Evolutionary conservation across 1,284 basidiomycete genomes (phyloP), one percentile per base, ranked within the genome.

Genomic region (Irpex sp.): DNA sequence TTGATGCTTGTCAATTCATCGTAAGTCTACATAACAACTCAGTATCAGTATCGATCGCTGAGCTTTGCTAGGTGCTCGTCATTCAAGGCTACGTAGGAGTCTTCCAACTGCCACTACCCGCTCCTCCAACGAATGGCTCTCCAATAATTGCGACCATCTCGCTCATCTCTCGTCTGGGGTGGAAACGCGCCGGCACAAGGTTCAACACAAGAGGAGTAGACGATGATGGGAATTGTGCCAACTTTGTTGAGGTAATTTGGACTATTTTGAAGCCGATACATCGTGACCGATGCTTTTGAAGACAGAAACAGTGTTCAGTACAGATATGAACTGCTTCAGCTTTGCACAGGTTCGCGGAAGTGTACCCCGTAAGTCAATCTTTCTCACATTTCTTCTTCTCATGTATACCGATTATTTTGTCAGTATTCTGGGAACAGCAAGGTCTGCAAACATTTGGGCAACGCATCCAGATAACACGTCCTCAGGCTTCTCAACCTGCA

Each of bases 351-450:
- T 96, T 48, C 87, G 96, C 64, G 96, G 97, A 62, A 95, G 92
- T 66, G 93, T 98, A 51, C 95, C 95, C 61, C 80, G 93, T 94
- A 78, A 73, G 90, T 82, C 28, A 28, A 28, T 28, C 3, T 28
- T 28, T 28, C 28, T 28, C 28, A 5, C 28, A 28, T 28, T 28
- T 28, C 28, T 28, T 28, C 28, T 28, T 28, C 28, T 28, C 28
- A 28, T 28, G 28, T 28, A 28, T 57, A 60, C 57, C 58, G 45
- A 47, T 16, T 61, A 37, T 54, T 33, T 12, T 16, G 19, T 42
- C 70, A 93, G 90, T 98, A 62, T 99, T 98, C 72, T 99, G 96
- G 96, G 95, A 98, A 73, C 96, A 99, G 72, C 94, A 96, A 74
- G 94, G 93, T 28, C 73, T 94, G 51, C 91, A 94, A 70, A 94